Conservation (phyloP, 257 asterid genomes). For the Mentha longifolia region DNA sequence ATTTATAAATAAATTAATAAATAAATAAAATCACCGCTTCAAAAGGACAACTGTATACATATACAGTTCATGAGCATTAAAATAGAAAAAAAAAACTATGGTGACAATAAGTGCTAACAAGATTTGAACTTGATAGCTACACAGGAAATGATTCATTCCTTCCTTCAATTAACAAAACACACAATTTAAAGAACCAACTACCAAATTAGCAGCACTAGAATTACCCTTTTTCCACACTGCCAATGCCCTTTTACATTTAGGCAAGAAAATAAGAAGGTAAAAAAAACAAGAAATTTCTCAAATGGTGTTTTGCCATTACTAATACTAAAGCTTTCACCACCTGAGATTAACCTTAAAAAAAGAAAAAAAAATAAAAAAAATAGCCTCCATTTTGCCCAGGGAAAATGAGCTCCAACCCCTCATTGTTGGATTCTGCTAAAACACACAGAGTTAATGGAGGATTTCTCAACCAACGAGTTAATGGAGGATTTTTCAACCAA, state of each 20-base stretch:
- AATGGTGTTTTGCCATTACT: constrained; percentile 42
- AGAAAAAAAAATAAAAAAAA: constrained; percentile 42
- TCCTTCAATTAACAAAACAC: constrained; percentile 37
- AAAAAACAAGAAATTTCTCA: constrained; percentile 26
- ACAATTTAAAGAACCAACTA: constrained; percentile 38
- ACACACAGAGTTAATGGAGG: constrained; percentile 41
- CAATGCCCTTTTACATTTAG: constrained; percentile 39
- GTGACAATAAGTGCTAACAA: no score
- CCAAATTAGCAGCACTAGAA: constrained; percentile 41
- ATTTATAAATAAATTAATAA: background rate
- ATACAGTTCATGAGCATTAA: no score
- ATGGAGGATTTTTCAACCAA: constrained; percentile 32
- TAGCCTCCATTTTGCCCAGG: constrained; percentile 56
- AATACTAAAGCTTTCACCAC: constrained; percentile 49
- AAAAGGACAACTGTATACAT: no score
- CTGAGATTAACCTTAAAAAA: constrained; percentile 42
- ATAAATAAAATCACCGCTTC: no score
- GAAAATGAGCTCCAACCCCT: constrained; percentile 74
- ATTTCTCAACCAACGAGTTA: constrained; percentile 31
- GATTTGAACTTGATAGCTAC: no score
- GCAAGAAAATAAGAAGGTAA: constrained; percentile 32
- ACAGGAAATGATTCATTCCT: no score
- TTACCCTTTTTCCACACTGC: constrained; percentile 41
- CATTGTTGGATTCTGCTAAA: constrained; percentile 48
- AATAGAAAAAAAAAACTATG: no score